phyloP scores from a whole-genome alignment of 1,284 basidiomycete genomes.

The Lignosus rhinocerotis region DNA sequence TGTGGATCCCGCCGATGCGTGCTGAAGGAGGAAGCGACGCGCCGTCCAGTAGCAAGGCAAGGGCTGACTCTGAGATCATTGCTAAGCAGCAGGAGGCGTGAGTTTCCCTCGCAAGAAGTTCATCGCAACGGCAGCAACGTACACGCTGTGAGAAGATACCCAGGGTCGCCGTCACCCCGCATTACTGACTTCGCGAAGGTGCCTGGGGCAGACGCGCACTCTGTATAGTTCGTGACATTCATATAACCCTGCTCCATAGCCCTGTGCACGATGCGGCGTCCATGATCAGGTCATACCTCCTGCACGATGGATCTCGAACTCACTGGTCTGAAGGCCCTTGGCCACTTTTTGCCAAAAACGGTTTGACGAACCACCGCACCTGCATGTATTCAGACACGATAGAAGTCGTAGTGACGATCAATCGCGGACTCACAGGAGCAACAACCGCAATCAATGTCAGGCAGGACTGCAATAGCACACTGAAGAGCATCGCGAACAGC shows the following conservation, averaged over 20 bases:
- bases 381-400: constrained; percentile 28
- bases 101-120: neutral
- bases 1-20: constrained; percentile 73
- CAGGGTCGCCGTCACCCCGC: constrained; percentile 75
- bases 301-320: constrained; percentile 17
- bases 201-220: constrained; percentile 43
- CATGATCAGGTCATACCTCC: neutral
- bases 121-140: neutral
- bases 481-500: constrained; percentile 41
- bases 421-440: neutral
- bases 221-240: constrained; percentile 57
- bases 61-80: constrained; percentile 76
- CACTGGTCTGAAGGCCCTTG: constrained; percentile 65
- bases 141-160: constrained; percentile 60
- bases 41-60: constrained; percentile 60
- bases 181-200: constrained; percentile 62
- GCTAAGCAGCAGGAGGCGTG: neutral
- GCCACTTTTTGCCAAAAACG: constrained; percentile 54
- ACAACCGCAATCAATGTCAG: constrained; percentile 6
- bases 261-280: constrained; percentile 34
- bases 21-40: constrained; percentile 55
- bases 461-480: constrained; percentile 34
- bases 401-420: neutral
- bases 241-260: constrained; percentile 58
- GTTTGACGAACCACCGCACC: constrained; percentile 56